A percentile compares a stretch with the other conserved stretches of the same genome.
These are phyloP conservation scores for Oidium heveae DNA, from an alignment of 2,329 filamentous ascomycete genomes.

Conservation along the genomic window DNA sequence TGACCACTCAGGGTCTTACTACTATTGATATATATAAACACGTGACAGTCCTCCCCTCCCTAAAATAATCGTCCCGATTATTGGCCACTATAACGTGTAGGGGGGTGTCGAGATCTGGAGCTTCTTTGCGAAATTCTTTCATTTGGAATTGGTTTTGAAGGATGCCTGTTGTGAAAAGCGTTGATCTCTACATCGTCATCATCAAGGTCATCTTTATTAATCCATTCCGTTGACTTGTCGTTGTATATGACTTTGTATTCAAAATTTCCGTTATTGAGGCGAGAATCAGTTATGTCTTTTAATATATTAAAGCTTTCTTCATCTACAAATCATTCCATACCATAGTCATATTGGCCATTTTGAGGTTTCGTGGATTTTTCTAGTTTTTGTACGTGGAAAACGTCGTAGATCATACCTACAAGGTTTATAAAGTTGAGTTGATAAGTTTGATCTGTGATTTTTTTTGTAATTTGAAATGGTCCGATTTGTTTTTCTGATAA, in stretches of 20 bases:
- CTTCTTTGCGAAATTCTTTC: background rate
- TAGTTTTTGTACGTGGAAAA: background rate
- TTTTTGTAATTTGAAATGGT: background rate
- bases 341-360: too few relatives aligned
- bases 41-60: background rate
- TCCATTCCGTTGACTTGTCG: background rate
- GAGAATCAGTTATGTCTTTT: background rate
- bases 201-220: background rate
- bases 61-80: background rate
- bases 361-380: too few relatives aligned
- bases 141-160: background rate
- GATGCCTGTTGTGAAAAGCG: background rate
- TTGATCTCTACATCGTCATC: background rate
- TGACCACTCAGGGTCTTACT: too few relatives aligned
- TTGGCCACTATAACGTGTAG: background rate
- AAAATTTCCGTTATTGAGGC: background rate
- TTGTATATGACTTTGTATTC: background rate
- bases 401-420: background rate
- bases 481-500: constrained; percentile 1
- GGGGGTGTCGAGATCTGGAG: background rate
- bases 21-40: background rate
- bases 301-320: background rate
- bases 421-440: background rate
- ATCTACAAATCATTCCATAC: too few relatives aligned
- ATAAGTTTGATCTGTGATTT: background rate